These are phyloP conservation scores for Boletus insuetus DNA, from an alignment of 768 basidiomycete genomes.

Conservation along the genomic window DNA sequence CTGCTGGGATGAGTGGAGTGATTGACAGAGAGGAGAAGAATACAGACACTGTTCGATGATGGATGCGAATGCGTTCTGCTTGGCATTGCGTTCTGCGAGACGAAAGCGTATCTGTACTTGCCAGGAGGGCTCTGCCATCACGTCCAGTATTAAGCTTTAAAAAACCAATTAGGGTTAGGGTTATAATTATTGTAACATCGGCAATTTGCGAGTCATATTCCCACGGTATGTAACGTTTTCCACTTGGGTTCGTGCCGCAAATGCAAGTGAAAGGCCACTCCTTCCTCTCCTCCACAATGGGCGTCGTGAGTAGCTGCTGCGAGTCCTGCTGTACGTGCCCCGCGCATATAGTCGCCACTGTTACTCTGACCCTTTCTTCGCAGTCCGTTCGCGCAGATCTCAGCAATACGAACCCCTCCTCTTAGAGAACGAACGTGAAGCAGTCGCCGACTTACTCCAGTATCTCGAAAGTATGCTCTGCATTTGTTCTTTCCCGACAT, in stretches of 20 bases:
- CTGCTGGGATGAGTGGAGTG: conserved; percentile 41
- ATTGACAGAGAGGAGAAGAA: not conserved
- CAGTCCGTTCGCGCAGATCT: conserved; percentile 80
- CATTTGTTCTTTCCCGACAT: conserved; percentile 1
- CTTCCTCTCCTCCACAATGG: conserved; percentile 45
- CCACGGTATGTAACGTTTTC: conserved; percentile 23
- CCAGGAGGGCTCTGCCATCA: conserved; percentile 82
- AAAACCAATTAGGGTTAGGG: conserved; percentile 24
- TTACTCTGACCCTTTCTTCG: conserved; percentile 19
- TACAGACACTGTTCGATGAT: conserved; percentile 93
- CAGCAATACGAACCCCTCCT: conserved; percentile 85
- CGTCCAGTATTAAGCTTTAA: conserved; percentile 10
- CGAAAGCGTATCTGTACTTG: conserved; percentile 78
- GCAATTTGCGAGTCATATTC: conserved; percentile 24
- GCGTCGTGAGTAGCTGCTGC: conserved; percentile 77
- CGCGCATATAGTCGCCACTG: conserved; percentile 6
- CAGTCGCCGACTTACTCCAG: conserved; percentile 95
- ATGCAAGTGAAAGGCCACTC: conserved; percentile 3
- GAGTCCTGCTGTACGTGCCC: conserved; percentile 70
- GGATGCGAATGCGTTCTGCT: conserved; percentile 75
- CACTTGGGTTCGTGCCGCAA: conserved; percentile 9
- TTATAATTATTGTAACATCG: conserved; percentile 12
- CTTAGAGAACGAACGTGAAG: conserved; percentile 93
- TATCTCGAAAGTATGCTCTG: conserved; percentile 86
- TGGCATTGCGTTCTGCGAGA: conserved; percentile 79